Base-by-base conservation (phyloP, 2,329 filamentous ascomycete genomes). In the Colletotrichum sidae region DNA sequence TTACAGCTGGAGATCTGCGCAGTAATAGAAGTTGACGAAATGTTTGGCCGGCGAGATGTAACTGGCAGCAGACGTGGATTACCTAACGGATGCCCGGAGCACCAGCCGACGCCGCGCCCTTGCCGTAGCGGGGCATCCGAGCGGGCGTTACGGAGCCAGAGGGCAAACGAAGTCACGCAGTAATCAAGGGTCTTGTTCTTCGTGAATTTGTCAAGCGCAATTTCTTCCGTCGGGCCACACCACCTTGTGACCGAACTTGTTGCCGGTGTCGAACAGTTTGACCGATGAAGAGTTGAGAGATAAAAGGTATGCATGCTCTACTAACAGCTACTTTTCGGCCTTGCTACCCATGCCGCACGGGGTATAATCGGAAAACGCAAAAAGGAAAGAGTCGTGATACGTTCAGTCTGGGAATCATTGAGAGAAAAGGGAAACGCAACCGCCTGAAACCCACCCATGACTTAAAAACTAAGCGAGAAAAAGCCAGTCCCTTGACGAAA, bases 401-500 rank as follows among this genome's bases (percentile, higher is more conserved):
- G 47, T 66, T 33, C 52, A 66, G 53, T 57, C 58, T 57, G 63
- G 47, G 53, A 57, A 66, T 54, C 63, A n/a, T 62, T 54, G 33
- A 15, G 49, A 34, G 35, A 35, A 52, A 50, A 44, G 46, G 37
- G 42, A 50, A 50, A 54, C 46, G 42, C 33, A 47, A 41, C 42
- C 55, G 25, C 46, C 37, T 47, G n/a, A 25, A n/a, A 55, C 54
- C 15, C 45, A 60, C 33, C 47, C 54, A 55, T 45, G 47, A 66
- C 50, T 17, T n/a, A 41, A 12, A n/a, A 41, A 38, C 38, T n/a
- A 47, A 39, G n/a, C 15, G 15, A 11, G 44, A 42, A 49, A 47
- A 11, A 38, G 9, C 47, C 47, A 38, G 11, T 10, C 17, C 13
- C 38, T 10, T 17, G 13, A 33, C n/a, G 37, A 17, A 3, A 42